These are phyloP conservation scores for Amaranthus cruentus DNA, from an alignment of 148 eudicot species.

Conservation along the genomic window DNA sequence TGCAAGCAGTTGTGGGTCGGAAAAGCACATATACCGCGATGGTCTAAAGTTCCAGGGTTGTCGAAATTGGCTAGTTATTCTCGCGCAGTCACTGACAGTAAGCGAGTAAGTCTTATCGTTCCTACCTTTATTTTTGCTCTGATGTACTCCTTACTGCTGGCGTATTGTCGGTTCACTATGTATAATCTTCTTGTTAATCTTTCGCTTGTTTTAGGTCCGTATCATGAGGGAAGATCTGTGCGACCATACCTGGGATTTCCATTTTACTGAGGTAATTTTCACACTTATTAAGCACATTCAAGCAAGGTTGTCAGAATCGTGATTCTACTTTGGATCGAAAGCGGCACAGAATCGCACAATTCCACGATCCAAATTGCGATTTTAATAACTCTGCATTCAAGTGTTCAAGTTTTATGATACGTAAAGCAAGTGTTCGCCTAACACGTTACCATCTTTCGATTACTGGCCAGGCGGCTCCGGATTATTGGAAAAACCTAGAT, in stretches of 20 bases:
- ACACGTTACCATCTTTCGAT: background rate
- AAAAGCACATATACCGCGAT: conserved; percentile 83
- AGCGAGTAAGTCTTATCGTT: conserved; percentile 44
- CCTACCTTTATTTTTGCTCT: background rate
- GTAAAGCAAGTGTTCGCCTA: background rate
- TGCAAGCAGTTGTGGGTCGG: conserved; percentile 74
- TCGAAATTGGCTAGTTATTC: conserved; percentile 61
- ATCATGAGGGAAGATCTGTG: conserved; percentile 74
- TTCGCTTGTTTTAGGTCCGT: conserved; percentile 39
- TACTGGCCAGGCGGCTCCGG: conserved; percentile 63
- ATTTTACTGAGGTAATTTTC: conserved; percentile 50
- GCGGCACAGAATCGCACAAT: no score
- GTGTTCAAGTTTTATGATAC: background rate
- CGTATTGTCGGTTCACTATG: background rate
- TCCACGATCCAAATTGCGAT: no score
- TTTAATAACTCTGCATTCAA: background rate
- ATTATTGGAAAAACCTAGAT: conserved; percentile 72
- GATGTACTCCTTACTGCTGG: background rate
- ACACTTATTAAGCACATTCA: background rate
- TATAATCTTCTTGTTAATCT: background rate
- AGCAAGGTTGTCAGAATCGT: background rate
- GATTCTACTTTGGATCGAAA: background rate
- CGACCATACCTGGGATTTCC: conserved; percentile 82
- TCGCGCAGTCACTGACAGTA: conserved; percentile 55
- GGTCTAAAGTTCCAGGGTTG: conserved; percentile 46